These are phyloP conservation scores for Tetrahymena elliotti DNA, from an alignment of 73 alveolate genomes.

Conservation along the genomic window DNA sequence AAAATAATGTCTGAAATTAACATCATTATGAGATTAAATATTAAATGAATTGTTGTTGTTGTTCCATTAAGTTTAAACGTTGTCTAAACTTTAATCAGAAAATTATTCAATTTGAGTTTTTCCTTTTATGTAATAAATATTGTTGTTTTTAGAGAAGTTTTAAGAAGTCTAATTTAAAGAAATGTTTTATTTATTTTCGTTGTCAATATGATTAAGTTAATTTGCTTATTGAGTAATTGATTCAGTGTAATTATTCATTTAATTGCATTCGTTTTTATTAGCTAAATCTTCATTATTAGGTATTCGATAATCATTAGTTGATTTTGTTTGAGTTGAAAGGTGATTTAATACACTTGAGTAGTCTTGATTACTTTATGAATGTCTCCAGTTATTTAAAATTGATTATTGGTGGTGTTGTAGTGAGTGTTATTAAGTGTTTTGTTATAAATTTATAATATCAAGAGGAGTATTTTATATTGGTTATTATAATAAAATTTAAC, in stretches of 20 bases:
- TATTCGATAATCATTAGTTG: background rate
- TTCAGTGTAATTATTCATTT: background rate
- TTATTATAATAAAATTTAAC: too few species aligned
- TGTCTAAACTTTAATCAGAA: background rate
- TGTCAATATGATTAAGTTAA: background rate
- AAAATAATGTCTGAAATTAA: background rate
- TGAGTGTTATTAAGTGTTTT: too few species aligned
- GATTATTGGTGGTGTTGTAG: too few species aligned
- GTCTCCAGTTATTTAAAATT: background rate
- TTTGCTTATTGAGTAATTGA: background rate
- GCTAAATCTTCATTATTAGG: background rate
- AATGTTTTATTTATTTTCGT: background rate
- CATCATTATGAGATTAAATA: background rate
- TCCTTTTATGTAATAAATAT: background rate
- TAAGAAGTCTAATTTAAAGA: background rate
- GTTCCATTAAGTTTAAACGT: background rate
- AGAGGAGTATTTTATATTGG: background rate
- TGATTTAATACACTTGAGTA: too few species aligned
- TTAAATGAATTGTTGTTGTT: background rate
- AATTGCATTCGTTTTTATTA: too few species aligned
- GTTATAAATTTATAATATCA: too few species aligned
- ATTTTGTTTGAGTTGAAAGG: background rate
- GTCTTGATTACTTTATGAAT: background rate
- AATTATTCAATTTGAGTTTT: background rate
- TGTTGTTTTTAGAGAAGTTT: background rate